Evolutionary conservation across 768 basidiomycete species (phyloP).

Genomic region (Pholiota microspora): DNA sequence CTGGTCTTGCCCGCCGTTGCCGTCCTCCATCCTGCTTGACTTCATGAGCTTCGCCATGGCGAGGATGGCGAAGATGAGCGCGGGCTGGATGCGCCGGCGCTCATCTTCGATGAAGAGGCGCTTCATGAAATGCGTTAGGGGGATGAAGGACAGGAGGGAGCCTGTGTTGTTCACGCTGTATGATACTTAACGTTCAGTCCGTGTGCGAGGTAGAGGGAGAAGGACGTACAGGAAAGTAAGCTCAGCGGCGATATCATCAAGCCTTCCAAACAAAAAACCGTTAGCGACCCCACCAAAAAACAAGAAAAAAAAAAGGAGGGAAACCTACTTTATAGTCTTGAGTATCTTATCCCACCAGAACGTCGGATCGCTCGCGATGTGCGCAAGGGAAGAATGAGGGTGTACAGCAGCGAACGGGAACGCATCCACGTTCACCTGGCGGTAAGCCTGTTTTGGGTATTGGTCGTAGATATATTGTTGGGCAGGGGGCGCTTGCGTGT

Average conservation of each 20-base stretch:
- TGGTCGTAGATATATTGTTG: conserved; percentile 35
- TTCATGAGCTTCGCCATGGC: conserved; percentile 72
- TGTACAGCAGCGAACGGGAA: no score
- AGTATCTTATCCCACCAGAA: conserved; percentile 45
- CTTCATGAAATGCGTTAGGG: conserved; percentile 51
- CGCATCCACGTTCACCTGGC: conserved; percentile 35
- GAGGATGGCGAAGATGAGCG: conserved; percentile 64
- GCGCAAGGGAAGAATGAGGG: conserved; percentile 29
- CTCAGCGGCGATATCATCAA: conserved; percentile 22
- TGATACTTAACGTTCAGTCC: not conserved
- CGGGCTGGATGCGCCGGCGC: conserved; percentile 61
- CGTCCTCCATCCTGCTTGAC: conserved; percentile 65
- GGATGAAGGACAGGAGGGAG: conserved; percentile 70
- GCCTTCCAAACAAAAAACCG: conserved; percentile 10
- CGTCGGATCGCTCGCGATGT: conserved; percentile 32
- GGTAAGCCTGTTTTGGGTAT: conserved; percentile 36
- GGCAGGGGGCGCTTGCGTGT: no score
- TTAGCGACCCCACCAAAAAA: no score
- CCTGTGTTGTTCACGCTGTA: conserved; percentile 60
- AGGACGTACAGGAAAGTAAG: conserved; percentile 27
- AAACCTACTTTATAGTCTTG: conserved; percentile 33
- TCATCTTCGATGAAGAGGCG: conserved; percentile 50
- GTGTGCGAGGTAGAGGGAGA: not conserved
- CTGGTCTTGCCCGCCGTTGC: conserved; percentile 50
- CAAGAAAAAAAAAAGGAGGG: not conserved